phyloP scores from a whole-genome alignment of 192 early-diverging fungal species.

The Entomortierella chlamydospora region DNA sequence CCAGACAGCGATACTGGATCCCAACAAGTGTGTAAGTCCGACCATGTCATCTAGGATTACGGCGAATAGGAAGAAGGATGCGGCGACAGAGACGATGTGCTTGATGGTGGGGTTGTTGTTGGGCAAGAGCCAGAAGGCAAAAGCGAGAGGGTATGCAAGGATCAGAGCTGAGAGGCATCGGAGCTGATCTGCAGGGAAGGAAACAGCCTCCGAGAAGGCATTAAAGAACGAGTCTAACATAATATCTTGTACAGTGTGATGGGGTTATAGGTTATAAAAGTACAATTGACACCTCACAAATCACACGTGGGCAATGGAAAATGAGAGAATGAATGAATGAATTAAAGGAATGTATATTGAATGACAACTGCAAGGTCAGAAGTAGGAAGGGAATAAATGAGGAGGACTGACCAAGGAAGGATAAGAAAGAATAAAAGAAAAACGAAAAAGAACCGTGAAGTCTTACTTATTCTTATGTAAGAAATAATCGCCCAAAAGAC shows the following conservation, averaged over 20 bases:
- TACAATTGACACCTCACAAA: background rate
- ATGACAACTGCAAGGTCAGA: background rate
- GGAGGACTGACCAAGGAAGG: too few species aligned
- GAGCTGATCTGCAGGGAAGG: slow-evolving; percentile 67
- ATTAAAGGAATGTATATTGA: background rate
- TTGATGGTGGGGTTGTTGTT: slow-evolving; percentile 54
- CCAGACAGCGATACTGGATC: slow-evolving; percentile 63
- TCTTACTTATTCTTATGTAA: too few species aligned
- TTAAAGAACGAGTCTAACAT: slow-evolving; percentile 51
- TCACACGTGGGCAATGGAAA: too few species aligned
- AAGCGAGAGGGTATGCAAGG: slow-evolving; percentile 66
- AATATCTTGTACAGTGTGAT: background rate
- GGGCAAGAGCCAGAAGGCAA: slow-evolving; percentile 68
- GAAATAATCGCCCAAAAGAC: too few species aligned
- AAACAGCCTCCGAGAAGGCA: slow-evolving; percentile 42
- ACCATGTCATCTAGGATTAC: slow-evolving; percentile 66
- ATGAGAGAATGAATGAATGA: background rate
- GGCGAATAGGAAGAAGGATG: slow-evolving; percentile 65
- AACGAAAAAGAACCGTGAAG: background rate
- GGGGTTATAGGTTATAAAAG: background rate
- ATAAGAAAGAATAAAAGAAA: background rate
- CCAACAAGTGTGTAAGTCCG: slow-evolving; percentile 68
- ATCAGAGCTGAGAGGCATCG: slow-evolving; percentile 65
- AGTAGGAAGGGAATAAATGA: background rate
- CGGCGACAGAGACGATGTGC: slow-evolving; percentile 69